Percentiles rank a stretch among this genome's conserved stretches.
phyloP scores from a whole-genome alignment of 2,329 filamentous ascomycete species.

The Sphaerulina vaccinii region DNA sequence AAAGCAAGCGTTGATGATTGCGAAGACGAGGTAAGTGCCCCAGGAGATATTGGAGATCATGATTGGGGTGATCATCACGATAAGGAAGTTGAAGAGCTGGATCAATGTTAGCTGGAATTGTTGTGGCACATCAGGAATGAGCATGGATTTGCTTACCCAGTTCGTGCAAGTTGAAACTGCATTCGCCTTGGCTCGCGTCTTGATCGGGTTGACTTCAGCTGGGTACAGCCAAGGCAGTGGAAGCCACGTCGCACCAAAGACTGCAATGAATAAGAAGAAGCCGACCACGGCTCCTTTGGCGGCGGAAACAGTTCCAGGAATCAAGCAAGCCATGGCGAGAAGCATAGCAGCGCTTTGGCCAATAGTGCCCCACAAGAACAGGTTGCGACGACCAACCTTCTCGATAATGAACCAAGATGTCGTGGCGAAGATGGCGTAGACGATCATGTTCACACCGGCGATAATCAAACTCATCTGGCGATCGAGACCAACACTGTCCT shows the following conservation, averaged over 20 bases:
- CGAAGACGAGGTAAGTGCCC: constrained; percentile 40
- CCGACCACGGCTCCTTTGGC: constrained; percentile 52
- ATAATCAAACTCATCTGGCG: constrained; percentile 47
- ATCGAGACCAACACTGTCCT: constrained; percentile 51
- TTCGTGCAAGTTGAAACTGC: constrained; percentile 39
- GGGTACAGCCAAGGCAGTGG: constrained; percentile 29
- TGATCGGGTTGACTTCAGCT: constrained; percentile 46
- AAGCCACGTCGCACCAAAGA: constrained; percentile 58
- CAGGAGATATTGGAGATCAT: constrained; percentile 33
- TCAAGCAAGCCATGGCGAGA: constrained; percentile 43
- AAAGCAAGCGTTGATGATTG: constrained; percentile 20
- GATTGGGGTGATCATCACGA: constrained; percentile 29
- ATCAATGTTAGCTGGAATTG: neutral
- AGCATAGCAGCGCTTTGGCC: constrained; percentile 59
- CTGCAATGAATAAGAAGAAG: constrained; percentile 66
- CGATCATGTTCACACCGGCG: constrained; percentile 10
- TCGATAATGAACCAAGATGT: constrained; percentile 66
- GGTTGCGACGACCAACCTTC: constrained; percentile 53
- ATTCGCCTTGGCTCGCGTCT: constrained; percentile 57
- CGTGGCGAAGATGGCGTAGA: constrained; percentile 34
- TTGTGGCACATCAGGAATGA: neutral
- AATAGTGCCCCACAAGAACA: constrained; percentile 45
- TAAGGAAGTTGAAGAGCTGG: constrained; percentile 42
- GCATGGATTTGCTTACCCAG: constrained; percentile 45
- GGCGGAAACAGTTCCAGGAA: constrained; percentile 34